These are phyloP conservation scores for Trametes cinnabarina DNA, from an alignment of 768 basidiomycete genomes.

Conservation along the genomic window DNA sequence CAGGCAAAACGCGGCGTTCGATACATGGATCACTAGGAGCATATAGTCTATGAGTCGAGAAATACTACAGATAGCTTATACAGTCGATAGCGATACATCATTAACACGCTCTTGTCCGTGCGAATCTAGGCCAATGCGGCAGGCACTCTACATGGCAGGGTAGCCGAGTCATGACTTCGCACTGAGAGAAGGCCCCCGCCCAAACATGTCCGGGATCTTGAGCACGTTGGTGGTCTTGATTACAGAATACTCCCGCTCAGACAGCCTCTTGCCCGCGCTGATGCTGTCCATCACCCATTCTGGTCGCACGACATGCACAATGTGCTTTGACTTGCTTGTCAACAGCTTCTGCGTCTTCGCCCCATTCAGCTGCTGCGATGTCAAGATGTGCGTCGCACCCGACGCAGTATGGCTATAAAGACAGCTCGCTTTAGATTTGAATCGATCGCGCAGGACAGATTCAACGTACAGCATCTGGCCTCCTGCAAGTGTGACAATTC, in stretches of 20 bases:
- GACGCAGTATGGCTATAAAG: slow-evolving; percentile 49
- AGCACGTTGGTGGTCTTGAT: slow-evolving; percentile 39
- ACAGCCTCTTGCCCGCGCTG: slow-evolving; percentile 51
- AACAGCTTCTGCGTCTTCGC: slow-evolving; percentile 69
- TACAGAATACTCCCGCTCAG: slow-evolving; percentile 59
- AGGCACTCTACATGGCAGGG: neutral
- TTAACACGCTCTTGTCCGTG: neutral
- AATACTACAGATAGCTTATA: neutral
- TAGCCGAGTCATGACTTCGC: neutral
- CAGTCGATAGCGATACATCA: slow-evolving; percentile 1
- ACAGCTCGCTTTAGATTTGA: neutral
- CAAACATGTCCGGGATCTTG: slow-evolving; percentile 40
- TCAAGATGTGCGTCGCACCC: slow-evolving; percentile 75
- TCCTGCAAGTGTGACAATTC: slow-evolving; percentile 62
- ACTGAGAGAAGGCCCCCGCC: slow-evolving; percentile 7
- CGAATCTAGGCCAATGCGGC: neutral
- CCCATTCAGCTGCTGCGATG: slow-evolving; percentile 67
- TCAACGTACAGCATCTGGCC: slow-evolving; percentile 57
- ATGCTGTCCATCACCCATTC: slow-evolving; percentile 77
- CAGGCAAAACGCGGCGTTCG: too few relatives aligned
- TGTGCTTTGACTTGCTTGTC: slow-evolving; percentile 46
- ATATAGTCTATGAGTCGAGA: too few relatives aligned
- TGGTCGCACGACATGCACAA: slow-evolving; percentile 65
- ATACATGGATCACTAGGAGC: too few relatives aligned
- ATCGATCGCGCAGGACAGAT: slow-evolving; percentile 13